Evolutionary conservation across 148 eudicot species (phyloP).

Genomic region (Rhododendron mucronatum): DNA sequence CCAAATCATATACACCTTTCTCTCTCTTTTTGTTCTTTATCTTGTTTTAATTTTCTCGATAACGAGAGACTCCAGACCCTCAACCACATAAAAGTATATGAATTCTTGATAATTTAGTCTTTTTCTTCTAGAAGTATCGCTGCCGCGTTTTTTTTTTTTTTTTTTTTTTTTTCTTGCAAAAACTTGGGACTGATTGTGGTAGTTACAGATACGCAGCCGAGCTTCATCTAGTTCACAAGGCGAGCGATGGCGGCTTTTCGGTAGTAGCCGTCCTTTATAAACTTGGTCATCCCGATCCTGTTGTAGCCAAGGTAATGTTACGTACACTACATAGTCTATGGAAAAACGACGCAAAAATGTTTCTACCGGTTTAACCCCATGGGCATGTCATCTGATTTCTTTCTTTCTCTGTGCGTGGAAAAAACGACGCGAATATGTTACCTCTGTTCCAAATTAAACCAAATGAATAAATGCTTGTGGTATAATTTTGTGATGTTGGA

Average conservation of each 20-base stretch:
- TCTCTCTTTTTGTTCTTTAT: no score
- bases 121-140: background rate
- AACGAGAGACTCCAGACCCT: background rate
- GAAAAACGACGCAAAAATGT: no score
- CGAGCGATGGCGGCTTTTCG: conserved; percentile 40
- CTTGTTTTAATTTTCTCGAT: background rate
- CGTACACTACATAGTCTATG: no score
- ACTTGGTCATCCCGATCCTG: conserved; percentile 49
- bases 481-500: background rate
- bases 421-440: background rate
- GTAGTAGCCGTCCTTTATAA: conserved; percentile 49
- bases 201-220: conserved; percentile 54
- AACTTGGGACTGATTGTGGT: background rate
- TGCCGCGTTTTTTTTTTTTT: no score
- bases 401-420: background rate
- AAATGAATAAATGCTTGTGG: background rate
- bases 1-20: background rate
- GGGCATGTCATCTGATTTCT: background rate
- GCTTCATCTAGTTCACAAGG: conserved; percentile 65
- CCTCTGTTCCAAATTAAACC: background rate
- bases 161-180: no score
- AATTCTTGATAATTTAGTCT: no score
- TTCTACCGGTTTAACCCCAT: background rate
- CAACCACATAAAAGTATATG: no score
- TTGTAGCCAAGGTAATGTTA: conserved; percentile 41